Conservation (phyloP, 2,329 filamentous ascomycete genomes). For the Sporothrix protearum region DNA sequence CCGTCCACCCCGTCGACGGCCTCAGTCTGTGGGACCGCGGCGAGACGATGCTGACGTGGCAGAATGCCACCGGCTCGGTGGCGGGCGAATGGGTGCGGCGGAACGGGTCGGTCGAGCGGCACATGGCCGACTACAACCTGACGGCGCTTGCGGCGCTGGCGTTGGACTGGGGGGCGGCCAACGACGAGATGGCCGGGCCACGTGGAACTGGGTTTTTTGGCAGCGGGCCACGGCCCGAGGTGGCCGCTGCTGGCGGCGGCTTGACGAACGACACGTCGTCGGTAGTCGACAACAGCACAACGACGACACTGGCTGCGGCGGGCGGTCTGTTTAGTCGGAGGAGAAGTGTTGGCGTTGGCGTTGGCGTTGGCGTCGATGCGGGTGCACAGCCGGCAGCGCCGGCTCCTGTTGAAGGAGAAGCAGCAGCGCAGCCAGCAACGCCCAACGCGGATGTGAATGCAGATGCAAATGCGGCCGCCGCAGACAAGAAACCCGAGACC, state of each 20-base stretch:
- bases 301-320: neutral
- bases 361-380: no score
- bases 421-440: neutral
- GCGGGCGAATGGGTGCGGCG: constrained; percentile 71
- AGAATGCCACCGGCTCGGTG: constrained; percentile 73
- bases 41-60: constrained; percentile 55
- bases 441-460: neutral
- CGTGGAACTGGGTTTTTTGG: neutral
- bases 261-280: neutral
- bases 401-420: neutral
- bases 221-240: neutral
- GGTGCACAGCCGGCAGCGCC: neutral
- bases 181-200: neutral
- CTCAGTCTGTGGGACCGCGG: constrained; percentile 35
- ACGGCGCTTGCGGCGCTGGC: constrained; percentile 66
- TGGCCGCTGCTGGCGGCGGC: neutral
- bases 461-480: neutral
- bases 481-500: neutral
- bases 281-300: neutral
- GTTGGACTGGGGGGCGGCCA: constrained; percentile 35
- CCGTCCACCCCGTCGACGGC: constrained; percentile 19
- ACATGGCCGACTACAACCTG: constrained; percentile 57
- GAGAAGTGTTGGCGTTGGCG: no score
- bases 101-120: constrained; percentile 45
- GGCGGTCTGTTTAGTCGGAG: neutral